A percentile compares a stretch with the other conserved stretches of the same genome.
Evolutionary conservation across 495 filamentous ascomycete genomes (phyloP).

Genomic region (Aspergillus cristatus): DNA sequence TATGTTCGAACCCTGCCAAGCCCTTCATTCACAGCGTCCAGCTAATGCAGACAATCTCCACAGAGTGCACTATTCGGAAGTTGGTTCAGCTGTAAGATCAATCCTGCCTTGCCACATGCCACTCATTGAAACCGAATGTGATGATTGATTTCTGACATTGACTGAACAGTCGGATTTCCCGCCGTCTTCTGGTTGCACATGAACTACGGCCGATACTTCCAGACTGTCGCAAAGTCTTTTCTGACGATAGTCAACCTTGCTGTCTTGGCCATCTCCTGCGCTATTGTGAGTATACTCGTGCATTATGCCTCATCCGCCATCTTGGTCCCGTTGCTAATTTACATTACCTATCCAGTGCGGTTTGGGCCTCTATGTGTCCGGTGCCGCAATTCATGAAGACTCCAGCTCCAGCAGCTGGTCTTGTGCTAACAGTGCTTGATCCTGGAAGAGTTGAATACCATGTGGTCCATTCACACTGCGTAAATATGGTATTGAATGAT

Average conservation of each 20-base stretch:
- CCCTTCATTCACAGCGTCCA: neutral
- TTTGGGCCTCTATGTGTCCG: constrained; percentile 32
- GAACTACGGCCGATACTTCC: constrained; percentile 27
- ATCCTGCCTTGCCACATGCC: too few relatives aligned
- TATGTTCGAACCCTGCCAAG: too few relatives aligned
- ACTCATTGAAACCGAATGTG: too few relatives aligned
- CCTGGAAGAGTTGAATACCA: too few relatives aligned
- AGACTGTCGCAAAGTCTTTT: constrained; percentile 17
- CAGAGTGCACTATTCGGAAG: constrained; percentile 29
- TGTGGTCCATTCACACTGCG: too few relatives aligned
- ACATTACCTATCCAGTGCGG: constrained; percentile 22
- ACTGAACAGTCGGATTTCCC: constrained; percentile 29
- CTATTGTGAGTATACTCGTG: constrained; percentile 20
- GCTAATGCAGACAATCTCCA: neutral
- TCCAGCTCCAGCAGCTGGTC: constrained; percentile 20
- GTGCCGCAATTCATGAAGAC: constrained; percentile 25
- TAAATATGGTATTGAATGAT: too few relatives aligned
- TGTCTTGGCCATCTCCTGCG: constrained; percentile 23
- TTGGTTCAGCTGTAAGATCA: constrained; percentile 41
- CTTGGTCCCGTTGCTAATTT: neutral
- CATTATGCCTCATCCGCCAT: neutral
- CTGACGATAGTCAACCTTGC: constrained; percentile 26
- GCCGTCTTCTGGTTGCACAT: constrained; percentile 34
- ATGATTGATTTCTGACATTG: constrained; percentile 6
- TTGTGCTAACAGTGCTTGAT: constrained; percentile 25